These are phyloP conservation scores for Phytopythium sindhum DNA, from an alignment of 352 stramenopile genomes.

Conservation along the genomic window DNA sequence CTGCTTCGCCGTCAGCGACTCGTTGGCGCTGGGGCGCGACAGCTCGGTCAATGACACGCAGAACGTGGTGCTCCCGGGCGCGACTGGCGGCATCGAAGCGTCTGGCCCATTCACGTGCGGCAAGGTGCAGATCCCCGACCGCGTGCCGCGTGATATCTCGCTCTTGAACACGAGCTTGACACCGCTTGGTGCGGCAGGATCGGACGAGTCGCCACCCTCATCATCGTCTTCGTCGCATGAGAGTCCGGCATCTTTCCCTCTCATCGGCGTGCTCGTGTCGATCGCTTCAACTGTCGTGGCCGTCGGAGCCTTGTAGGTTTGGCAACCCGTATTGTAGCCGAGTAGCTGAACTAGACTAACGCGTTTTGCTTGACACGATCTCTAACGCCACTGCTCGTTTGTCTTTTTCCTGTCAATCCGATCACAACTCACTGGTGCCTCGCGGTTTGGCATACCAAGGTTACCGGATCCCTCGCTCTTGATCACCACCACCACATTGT, in stretches of 20 bases:
- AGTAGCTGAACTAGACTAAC: no score
- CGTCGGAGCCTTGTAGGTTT: background rate
- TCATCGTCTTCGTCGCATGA: background rate
- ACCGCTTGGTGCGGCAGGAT: background rate
- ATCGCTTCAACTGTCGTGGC: background rate
- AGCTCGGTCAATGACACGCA: background rate
- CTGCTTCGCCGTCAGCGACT: background rate
- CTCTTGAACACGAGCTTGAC: background rate
- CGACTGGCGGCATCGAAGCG: background rate
- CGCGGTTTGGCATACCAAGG: no score
- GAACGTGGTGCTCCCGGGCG: background rate
- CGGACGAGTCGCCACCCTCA: background rate
- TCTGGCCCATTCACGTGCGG: background rate
- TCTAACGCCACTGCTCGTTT: no score
- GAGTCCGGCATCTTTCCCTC: no score
- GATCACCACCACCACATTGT: no score
- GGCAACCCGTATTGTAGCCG: no score
- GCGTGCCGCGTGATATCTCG: background rate
- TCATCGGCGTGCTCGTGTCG: background rate
- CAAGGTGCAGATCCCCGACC: conserved; percentile 1
- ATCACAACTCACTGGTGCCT: no score
- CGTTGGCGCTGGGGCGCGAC: background rate
- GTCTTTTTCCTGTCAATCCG: no score
- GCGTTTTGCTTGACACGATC: no score
- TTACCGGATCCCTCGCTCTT: no score